Evolutionary conservation across 1,284 basidiomycete species (phyloP), one percentile per base, ranked within the genome.

Genomic region (Gymnopus androsaceus): DNA sequence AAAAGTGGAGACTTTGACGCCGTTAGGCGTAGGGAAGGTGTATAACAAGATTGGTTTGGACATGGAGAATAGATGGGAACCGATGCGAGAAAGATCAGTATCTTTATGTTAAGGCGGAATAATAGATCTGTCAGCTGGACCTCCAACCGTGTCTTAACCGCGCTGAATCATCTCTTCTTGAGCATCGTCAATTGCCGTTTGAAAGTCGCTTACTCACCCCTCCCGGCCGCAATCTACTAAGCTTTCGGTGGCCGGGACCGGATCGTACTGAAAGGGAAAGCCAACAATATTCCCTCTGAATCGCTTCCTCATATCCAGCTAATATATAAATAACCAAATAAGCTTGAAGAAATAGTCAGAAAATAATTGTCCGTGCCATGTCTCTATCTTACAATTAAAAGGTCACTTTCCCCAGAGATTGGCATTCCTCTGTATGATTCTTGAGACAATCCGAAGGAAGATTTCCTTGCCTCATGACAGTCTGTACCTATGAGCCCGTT

Each of bases 361-460:
- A 45, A 47, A 21, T 27, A 36, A 28, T 25, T n/a, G 48, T 36
- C 6, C 87, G 58, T 56, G 92, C 92, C 88, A 94, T 89, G 37
- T 88, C 89, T 58, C 91, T n/a, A n/a, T 80, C 71, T 94, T 94
- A 73, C 92, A n/a, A 94, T 63, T 94, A 90, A 64, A 89, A 93
- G 2, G 88, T 87, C 4, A 90, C 90, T 67, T 83, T 84, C 50
- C 92, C 78, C 52, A 94, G 71, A 19, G 83, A 79, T 65, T 83
- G 81, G 67, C 92, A 94, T 63, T 87, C 78, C 63, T 88, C 74
- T 23, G 72, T 74, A 68, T 92, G 88, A 33, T 90, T 69, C 63
- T 80, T 84, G 54, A 94, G 77, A 71, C 92, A 94, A 46, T 90
- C 87, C 0, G 90, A 92, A 3, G 91, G 90, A 19, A 88, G 73